Percentiles rank a stretch among this genome's conserved stretches.
Conservation (phyloP, 306 rosid genomes). For the Fragaria ananassa region DNA sequence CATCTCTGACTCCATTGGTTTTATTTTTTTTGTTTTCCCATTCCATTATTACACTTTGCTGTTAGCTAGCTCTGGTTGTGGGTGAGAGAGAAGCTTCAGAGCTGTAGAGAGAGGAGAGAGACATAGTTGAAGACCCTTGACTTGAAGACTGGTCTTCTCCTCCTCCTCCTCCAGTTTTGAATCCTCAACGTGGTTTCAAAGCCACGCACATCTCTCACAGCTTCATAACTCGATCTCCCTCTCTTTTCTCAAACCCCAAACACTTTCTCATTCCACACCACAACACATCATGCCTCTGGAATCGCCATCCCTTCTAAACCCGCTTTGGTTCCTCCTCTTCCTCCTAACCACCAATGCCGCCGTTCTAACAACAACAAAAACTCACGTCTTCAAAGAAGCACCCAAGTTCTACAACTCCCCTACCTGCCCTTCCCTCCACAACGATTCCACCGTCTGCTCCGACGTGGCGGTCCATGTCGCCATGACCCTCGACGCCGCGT, state of each 20-base stretch:
- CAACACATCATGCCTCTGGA: constrained; percentile 11
- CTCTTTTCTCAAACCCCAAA: background rate
- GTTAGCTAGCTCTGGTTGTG: background rate
- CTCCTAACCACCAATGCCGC: constrained; percentile 17
- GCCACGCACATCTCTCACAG: constrained; percentile 24
- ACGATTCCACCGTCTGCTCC: constrained; percentile 26
- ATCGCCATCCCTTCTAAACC: background rate
- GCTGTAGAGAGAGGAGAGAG: background rate
- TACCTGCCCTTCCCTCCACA: constrained; percentile 35
- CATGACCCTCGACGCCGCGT: constrained; percentile 79
- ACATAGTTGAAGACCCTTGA: constrained; percentile 26
- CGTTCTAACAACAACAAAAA: background rate
- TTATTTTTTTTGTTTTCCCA: background rate
- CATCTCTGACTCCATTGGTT: background rate
- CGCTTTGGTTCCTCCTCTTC: constrained; percentile 2
- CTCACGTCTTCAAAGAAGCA: constrained; percentile 62
- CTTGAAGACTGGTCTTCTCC: constrained; percentile 1
- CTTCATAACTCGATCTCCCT: constrained; percentile 3
- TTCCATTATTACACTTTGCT: background rate
- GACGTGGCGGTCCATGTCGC: constrained; percentile 64
- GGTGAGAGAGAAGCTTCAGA: background rate
- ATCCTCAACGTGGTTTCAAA: constrained; percentile 36
- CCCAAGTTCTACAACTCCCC: constrained; percentile 87
- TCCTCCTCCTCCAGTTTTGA: constrained; percentile 6
- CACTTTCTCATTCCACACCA: background rate